These are phyloP conservation scores for Backusella tarrabulga DNA, from an alignment of 192 early-diverging fungal species.

Conservation along the genomic window DNA sequence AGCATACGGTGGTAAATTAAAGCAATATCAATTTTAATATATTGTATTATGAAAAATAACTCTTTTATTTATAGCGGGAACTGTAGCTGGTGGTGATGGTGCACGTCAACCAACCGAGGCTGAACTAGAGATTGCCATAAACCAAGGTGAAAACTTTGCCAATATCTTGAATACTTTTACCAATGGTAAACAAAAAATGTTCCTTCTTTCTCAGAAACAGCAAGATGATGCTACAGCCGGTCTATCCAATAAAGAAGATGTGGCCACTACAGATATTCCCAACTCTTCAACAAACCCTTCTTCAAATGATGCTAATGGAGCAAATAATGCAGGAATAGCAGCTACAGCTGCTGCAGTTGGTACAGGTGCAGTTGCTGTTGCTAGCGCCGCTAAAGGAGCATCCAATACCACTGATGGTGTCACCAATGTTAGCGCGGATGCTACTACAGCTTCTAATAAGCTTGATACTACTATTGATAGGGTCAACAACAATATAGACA, in stretches of 20 bases:
- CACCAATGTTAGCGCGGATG: neutral
- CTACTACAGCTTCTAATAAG: neutral
- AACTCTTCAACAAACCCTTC: neutral
- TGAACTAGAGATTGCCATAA: neutral
- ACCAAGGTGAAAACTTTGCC: neutral
- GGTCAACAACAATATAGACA: neutral
- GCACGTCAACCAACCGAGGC: neutral
- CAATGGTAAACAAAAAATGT: neutral
- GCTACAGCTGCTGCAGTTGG: neutral
- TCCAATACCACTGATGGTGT: neutral
- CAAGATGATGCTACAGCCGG: neutral
- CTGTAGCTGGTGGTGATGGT: neutral
- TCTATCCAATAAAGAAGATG: neutral
- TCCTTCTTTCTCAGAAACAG: neutral
- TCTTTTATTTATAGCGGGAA: neutral
- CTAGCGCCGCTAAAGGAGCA: neutral
- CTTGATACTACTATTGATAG: neutral
- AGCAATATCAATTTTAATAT: neutral
- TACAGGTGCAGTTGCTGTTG: neutral
- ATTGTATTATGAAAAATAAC: neutral
- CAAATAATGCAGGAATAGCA: neutral
- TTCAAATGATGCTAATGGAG: neutral
- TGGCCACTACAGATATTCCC: neutral
- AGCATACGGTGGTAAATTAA: slow-evolving; percentile 26
- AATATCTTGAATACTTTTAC: neutral